Evolutionary conservation across 2,329 filamentous ascomycete species (phyloP).

Genomic region (Dactylellina parvicollis): DNA sequence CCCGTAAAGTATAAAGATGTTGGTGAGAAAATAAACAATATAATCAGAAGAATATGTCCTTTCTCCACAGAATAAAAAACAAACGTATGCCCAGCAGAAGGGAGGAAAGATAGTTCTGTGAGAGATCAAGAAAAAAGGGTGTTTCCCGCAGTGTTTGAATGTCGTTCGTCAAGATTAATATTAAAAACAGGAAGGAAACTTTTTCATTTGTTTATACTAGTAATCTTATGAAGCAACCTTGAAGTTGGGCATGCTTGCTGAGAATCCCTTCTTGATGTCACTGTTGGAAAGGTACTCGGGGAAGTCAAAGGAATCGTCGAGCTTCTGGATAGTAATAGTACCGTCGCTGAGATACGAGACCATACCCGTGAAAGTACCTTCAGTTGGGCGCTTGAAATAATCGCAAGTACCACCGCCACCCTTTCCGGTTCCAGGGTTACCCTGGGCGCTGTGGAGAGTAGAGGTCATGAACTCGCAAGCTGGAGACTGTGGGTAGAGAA

Average conservation of each 20-base stretch:
- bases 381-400: slow-evolving; percentile 75
- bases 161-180: slow-evolving; percentile 49
- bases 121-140: slow-evolving; percentile 19
- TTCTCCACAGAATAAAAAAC: slow-evolving; percentile 36
- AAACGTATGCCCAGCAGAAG: neutral
- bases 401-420: slow-evolving; percentile 73
- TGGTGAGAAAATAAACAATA: slow-evolving; percentile 52
- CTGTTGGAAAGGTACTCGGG: slow-evolving; percentile 36
- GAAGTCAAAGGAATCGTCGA: slow-evolving; percentile 61
- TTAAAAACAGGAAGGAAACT: slow-evolving; percentile 34
- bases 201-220: slow-evolving; percentile 9
- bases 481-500: slow-evolving; percentile 65
- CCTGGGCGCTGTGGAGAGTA: slow-evolving; percentile 70
- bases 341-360: slow-evolving; percentile 69
- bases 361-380: slow-evolving; percentile 71
- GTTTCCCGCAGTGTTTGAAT: slow-evolving; percentile 9
- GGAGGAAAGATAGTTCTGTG: slow-evolving; percentile 14
- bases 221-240: slow-evolving; percentile 46
- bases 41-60: slow-evolving; percentile 52
- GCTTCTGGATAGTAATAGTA: slow-evolving; percentile 68
- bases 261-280: slow-evolving; percentile 40
- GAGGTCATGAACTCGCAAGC: slow-evolving; percentile 75
- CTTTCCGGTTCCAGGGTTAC: slow-evolving; percentile 61
- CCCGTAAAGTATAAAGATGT: slow-evolving; percentile 40
- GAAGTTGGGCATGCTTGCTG: slow-evolving; percentile 17